Evolutionary conservation across 2,329 filamentous ascomycete species (phyloP), one percentile per base, ranked within the genome.

Genomic region (Bipolaris sorokiniana): DNA sequence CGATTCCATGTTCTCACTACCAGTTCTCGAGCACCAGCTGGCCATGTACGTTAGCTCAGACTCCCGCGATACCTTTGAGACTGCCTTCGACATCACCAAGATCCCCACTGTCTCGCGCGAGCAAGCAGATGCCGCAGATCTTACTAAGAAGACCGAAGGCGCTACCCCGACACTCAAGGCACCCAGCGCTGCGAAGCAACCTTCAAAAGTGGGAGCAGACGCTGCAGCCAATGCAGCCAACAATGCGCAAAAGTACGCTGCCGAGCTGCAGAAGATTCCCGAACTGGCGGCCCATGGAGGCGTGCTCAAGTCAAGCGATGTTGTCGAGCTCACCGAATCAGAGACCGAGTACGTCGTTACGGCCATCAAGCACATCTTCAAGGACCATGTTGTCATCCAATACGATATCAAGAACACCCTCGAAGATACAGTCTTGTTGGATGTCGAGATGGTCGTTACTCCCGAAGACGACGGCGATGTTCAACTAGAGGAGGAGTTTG

Each of bases 361-460:
- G 34, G 88, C 95, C 20, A 86, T 97, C 78, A 99, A 99, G 83
- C 95, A 99, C 76, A 88, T 99, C 71, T 99, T 97, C 88, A 96
- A 96, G 80, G 91, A 97, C 76, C 91, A 98, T 73, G 83, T 99
- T 72, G 94, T 99, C 33, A 81, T 99, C 52, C 95, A 99, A 74
- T 99, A 95, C 77, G 91, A 98, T 74, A 88, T 99, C 77, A 98
- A 96, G 84, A 99, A 99, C 82, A 99, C 95, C 2, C 84, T 99
- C 10, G 89, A 91, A 11, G 91, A 93, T 59, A 96, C 92, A 11
- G 75, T 76, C 3, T 65, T 77, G 6, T 59, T 73, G 16, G 74
- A 77, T 49, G 75, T 77, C 18, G 69, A 74, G 15, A 86, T 99
- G 26, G 83, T 98, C 33, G 92, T 97, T 28, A 89, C 89, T 0